Conservation (phyloP, 805 yeast genomes). For the Kazachstania africana region DNA sequence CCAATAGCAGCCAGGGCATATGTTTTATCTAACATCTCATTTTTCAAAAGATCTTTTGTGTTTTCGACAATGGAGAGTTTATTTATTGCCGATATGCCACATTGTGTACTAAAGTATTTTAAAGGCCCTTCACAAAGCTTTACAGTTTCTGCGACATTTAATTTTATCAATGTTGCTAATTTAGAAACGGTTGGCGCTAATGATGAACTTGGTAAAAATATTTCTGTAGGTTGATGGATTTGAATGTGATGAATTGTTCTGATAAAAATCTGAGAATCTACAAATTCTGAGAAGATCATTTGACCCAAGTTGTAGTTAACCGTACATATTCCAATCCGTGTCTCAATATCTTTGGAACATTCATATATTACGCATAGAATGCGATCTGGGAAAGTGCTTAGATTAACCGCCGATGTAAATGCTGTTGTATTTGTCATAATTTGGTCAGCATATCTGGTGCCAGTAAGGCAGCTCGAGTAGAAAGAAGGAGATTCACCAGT, state of each 20-base stretch:
- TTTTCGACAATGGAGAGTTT: conserved; percentile 9
- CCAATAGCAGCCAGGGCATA: conserved; percentile 26
- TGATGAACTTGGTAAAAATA: conserved; percentile 26
- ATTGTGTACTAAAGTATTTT: conserved; percentile 15
- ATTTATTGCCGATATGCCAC: conserved; percentile 17
- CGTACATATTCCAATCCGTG: conserved; percentile 31
- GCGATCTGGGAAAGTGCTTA: conserved; percentile 4
- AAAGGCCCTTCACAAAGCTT: conserved; percentile 18
- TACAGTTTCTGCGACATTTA: conserved; percentile 19
- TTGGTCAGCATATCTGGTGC: neutral
- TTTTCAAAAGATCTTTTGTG: conserved; percentile 2
- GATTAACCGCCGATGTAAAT: neutral
- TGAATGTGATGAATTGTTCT: conserved; percentile 33
- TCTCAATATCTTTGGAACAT: conserved; percentile 13
- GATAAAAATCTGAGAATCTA: conserved; percentile 36
- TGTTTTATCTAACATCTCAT: conserved; percentile 20
- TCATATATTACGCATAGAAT: conserved; percentile 23
- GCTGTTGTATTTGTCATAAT: neutral
- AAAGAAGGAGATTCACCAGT: neutral
- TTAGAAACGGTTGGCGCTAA: conserved; percentile 21
- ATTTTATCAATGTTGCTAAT: conserved; percentile 27
- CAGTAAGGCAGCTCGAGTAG: neutral
- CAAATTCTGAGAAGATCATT: conserved; percentile 26
- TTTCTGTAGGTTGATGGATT: conserved; percentile 26
- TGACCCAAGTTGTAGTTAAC: conserved; percentile 29